Conservation (phyloP, 306 rosid genomes). For the Datisca glomerata region DNA sequence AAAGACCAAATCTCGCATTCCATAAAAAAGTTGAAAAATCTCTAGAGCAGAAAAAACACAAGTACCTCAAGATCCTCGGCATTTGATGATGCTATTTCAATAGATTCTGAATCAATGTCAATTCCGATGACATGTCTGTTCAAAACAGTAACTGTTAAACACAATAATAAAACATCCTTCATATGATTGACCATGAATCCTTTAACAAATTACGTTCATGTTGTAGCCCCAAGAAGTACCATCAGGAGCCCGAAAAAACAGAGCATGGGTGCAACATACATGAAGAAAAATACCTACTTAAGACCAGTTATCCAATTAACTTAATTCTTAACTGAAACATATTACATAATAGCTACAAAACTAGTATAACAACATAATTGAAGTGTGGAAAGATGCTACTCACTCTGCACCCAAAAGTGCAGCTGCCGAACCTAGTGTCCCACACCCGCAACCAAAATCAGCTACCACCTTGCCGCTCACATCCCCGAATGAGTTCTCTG, state of each 20-base stretch:
- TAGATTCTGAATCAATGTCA: slow-evolving; percentile 85
- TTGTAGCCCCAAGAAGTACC: no score
- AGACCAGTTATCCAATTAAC: no score
- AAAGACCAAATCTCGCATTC: no score
- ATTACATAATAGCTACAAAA: neutral
- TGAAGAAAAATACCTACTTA: no score
- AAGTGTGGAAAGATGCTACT: slow-evolving; percentile 25
- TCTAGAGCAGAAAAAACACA: slow-evolving; percentile 12
- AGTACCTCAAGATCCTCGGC: slow-evolving; percentile 85
- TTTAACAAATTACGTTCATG: no score
- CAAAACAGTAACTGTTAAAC: slow-evolving; percentile 19
- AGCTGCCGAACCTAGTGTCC: slow-evolving; percentile 82
- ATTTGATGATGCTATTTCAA: slow-evolving; percentile 64
- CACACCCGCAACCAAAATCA: slow-evolving; percentile 96
- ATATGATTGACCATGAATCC: no score
- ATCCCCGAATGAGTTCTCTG: slow-evolving; percentile 88
- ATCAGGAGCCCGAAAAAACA: no score
- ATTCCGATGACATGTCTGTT: slow-evolving; percentile 80
- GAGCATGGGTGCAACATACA: no score
- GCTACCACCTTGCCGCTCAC: slow-evolving; percentile 77
- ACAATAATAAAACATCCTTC: no score
- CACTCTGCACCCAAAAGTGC: slow-evolving; percentile 77
- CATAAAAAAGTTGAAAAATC: slow-evolving; percentile 5
- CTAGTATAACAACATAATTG: slow-evolving; percentile 1
- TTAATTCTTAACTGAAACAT: neutral